These are phyloP conservation scores for Leishmania mexicana DNA, from an alignment of 208 protist genomes.

Conservation along the genomic window DNA sequence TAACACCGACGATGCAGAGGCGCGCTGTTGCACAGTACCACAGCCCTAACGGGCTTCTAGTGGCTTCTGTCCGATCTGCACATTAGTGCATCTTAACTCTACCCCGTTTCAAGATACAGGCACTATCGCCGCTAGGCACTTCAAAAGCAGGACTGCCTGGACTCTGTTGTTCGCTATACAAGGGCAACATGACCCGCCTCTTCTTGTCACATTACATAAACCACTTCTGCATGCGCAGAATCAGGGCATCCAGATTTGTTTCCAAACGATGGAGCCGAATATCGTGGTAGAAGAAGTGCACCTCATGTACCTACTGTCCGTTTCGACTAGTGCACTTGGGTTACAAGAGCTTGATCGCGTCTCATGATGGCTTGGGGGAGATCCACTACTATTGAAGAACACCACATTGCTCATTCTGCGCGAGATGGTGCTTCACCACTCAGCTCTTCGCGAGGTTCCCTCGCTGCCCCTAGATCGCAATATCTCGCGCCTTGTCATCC, in stretches of 20 bases:
- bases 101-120: neutral
- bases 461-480: neutral
- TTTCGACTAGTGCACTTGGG: neutral
- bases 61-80: neutral
- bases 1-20: neutral
- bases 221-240: constrained; percentile 5
- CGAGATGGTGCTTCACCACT: neutral
- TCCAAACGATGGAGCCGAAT: neutral
- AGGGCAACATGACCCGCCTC: neutral
- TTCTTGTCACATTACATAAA: neutral
- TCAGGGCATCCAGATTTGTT: neutral
- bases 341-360: neutral
- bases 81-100: neutral
- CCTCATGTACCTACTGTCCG: neutral
- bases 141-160: neutral
- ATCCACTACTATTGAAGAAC: neutral
- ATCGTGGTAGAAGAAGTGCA: neutral
- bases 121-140: neutral
- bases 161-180: neutral
- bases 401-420: neutral
- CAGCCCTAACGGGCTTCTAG: neutral
- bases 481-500: neutral
- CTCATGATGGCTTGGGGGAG: neutral
- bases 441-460: neutral
- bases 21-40: neutral